These are phyloP conservation scores for Royoungia palumana DNA, from an alignment of 768 basidiomycete genomes.

Conservation along the genomic window DNA sequence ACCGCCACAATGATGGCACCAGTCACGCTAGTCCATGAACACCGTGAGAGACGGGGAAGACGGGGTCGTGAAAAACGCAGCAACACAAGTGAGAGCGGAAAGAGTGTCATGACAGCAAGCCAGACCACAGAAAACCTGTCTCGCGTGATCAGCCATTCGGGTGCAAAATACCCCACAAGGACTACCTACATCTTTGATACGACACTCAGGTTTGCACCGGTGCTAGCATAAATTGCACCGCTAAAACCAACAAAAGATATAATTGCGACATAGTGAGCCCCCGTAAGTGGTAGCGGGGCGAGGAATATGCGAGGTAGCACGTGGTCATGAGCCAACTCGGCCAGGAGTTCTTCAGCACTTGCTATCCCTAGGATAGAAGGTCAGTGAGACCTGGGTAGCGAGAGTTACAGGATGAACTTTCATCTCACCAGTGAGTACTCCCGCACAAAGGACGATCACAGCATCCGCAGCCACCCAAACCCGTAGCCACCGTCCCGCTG, in stretches of 20 bases:
- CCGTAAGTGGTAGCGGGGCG: constrained; percentile 44
- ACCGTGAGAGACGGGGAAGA: constrained; percentile 41
- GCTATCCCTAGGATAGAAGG: constrained; percentile 42
- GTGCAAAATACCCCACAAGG: background rate
- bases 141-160: background rate
- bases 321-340: constrained; percentile 56
- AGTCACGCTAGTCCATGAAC: constrained; percentile 41
- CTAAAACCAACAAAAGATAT: constrained; percentile 48
- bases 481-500: constrained; percentile 59
- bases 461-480: constrained; percentile 65
- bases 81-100: constrained; percentile 56
- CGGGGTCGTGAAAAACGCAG: constrained; percentile 66
- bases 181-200: constrained; percentile 55
- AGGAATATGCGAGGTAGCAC: constrained; percentile 56
- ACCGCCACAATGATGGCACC: constrained; percentile 41
- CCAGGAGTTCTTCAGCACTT: constrained; percentile 55
- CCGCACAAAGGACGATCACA: constrained; percentile 67
- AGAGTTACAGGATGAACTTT: background rate
- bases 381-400: constrained; percentile 2
- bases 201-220: constrained; percentile 48
- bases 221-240: constrained; percentile 53
- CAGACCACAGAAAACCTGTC: constrained; percentile 63
- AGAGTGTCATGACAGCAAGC: constrained; percentile 62
- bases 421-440: constrained; percentile 58
- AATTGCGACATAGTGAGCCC: constrained; percentile 51